Percentiles rank a stretch among this genome's conserved stretches.
Evolutionary conservation across 371 early-diverging fungal genomes (phyloP).

Genomic region (Amoeboaphelidium occidentale): DNA sequence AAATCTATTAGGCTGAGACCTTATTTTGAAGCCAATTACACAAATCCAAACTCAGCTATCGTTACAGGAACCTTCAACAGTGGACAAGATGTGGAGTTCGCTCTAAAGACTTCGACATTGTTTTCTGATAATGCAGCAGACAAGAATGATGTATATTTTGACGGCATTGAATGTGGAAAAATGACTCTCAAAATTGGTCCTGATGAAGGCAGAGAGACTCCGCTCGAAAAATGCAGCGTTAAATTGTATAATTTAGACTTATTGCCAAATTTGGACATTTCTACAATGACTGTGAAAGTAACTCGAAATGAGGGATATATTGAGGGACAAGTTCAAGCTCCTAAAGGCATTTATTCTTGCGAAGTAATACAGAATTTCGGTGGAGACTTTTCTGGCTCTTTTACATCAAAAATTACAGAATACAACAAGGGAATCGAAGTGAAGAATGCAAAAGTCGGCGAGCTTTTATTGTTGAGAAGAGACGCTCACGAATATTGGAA

Average conservation of each 20-base stretch:
- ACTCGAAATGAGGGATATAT: not conserved
- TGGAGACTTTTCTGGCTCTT: not conserved
- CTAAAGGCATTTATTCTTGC: not conserved
- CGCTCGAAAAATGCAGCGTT: not conserved
- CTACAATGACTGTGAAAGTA: not conserved
- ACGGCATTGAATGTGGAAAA: not conserved
- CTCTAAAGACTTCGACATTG: not conserved
- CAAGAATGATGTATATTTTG: too few species aligned
- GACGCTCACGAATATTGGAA: not conserved
- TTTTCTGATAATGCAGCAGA: not conserved
- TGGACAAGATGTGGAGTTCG: not conserved
- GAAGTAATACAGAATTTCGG: not conserved
- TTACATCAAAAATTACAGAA: not conserved
- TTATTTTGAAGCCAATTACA: not conserved
- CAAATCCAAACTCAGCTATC: not conserved
- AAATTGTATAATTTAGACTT: not conserved
- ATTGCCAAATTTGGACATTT: not conserved
- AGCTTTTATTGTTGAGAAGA: not conserved
- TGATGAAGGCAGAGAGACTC: not conserved
- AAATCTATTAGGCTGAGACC: not conserved
- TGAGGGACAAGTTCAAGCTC: not conserved
- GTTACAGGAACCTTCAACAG: not conserved
- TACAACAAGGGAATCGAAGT: not conserved
- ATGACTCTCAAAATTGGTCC: not conserved
- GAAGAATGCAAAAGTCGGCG: not conserved